These are phyloP conservation scores for Rosellinia necatrix DNA, from an alignment of 2,329 filamentous ascomycete genomes.

Conservation along the genomic window DNA sequence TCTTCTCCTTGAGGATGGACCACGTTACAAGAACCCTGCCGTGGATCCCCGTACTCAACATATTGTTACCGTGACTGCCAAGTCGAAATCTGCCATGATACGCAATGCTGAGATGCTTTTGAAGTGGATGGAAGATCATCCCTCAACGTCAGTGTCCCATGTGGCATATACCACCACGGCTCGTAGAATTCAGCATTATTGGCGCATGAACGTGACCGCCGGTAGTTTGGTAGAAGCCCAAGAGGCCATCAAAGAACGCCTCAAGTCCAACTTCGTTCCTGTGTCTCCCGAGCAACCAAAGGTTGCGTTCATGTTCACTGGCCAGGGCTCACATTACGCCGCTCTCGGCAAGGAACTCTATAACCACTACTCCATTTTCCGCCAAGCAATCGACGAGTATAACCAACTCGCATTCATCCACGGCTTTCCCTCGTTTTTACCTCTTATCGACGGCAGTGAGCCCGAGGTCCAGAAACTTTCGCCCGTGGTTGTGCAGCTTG, in stretches of 20 bases:
- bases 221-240: constrained; percentile 49
- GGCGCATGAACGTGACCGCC: constrained; percentile 56
- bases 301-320: constrained; percentile 60
- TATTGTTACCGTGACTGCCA: constrained; percentile 62
- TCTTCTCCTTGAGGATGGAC: constrained; percentile 66
- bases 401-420: constrained; percentile 55
- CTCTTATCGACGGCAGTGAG: constrained; percentile 53
- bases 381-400: constrained; percentile 60
- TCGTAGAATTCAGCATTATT: constrained; percentile 63
- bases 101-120: constrained; percentile 62
- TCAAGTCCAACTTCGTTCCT: constrained; percentile 50
- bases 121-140: constrained; percentile 56
- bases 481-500: constrained; percentile 59
- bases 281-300: constrained; percentile 51
- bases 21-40: constrained; percentile 41
- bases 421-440: constrained; percentile 61
- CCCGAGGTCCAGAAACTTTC: constrained; percentile 51
- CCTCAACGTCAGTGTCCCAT: constrained; percentile 58
- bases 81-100: constrained; percentile 59
- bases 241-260: constrained; percentile 47
- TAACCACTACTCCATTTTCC: constrained; percentile 52
- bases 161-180: constrained; percentile 73
- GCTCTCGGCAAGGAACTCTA: constrained; percentile 58
- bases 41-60: constrained; percentile 61
- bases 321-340: constrained; percentile 60